Conservation (phyloP, 495 filamentous ascomycete species). For the Penicillium tannophilum region DNA sequence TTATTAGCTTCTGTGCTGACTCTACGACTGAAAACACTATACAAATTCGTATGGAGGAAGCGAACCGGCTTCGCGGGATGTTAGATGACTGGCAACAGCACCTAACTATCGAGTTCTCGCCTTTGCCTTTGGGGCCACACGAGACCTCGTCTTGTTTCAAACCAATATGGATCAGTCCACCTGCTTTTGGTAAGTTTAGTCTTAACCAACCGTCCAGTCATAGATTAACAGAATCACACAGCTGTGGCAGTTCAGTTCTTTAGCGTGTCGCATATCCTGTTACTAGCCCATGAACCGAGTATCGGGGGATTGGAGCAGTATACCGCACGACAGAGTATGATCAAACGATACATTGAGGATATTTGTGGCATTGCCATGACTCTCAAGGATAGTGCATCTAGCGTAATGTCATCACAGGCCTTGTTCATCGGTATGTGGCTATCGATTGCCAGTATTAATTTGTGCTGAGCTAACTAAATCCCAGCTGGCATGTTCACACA, state of each 20-base stretch:
- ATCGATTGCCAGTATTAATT: not conserved
- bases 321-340: conserved; percentile 18
- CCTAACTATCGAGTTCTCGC: conserved; percentile 29
- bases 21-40: conserved; percentile 6
- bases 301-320: conserved; percentile 20
- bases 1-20: conserved; percentile 18
- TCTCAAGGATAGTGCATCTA: conserved; percentile 24
- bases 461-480: not conserved
- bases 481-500: conserved; percentile 22
- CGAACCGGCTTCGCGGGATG: conserved; percentile 16
- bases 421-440: conserved; percentile 23
- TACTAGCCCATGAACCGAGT: conserved; percentile 25
- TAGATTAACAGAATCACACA: conserved; percentile 3
- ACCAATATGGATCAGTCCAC: conserved; percentile 24
- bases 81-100: conserved; percentile 29
- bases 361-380: conserved; percentile 30
- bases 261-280: conserved; percentile 21
- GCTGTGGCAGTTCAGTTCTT: conserved; percentile 29
- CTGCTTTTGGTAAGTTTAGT: conserved; percentile 23
- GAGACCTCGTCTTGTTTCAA: conserved; percentile 10
- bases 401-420: conserved; percentile 34
- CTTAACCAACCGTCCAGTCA: too few relatives aligned
- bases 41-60: conserved; percentile 13
- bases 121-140: conserved; percentile 13
- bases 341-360: conserved; percentile 21